Base-by-base conservation (phyloP, 805 yeast genomes). In the Monosporozyma unispora region DNA sequence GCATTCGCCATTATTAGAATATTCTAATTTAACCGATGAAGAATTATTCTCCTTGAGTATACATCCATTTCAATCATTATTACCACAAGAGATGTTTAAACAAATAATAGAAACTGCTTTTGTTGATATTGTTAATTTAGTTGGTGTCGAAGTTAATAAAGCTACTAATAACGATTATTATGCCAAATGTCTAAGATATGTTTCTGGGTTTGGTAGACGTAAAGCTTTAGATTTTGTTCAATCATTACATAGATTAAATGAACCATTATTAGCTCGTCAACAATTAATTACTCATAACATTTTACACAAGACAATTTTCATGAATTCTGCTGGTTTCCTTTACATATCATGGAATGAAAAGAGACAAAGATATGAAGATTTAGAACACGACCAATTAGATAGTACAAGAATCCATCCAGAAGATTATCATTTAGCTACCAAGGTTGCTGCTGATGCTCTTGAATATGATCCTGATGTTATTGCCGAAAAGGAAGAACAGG, bases 321-420 rank as follows among this genome's bases (percentile, higher is more conserved):
- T 90, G 72, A 93, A 93, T 66, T 87, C 96, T 66, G 86, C 97
- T 0, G 84, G 95, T 21, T 93, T 93, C 71, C 70, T 93, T 61
- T 81, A 81, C 59, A 84, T 93, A 51, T 93, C 81, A 48, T 75
- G 81, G 55, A 72, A 80, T 43, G 73, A 82, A 55, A 57, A 74
- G 58, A 58, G 75, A 65, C 61, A 64, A 47, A 59, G 58, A 40
- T 62, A 66, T 51, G 75, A 70, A 52, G 74, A 81, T 51, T 70
- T 79, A n/a, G 80, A 82, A 25, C 77, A 84, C 33, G 97, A 91
- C 60, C 73, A 84, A 41, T 75, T 93, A 57, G 99, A 93, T 66
- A 90, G 93, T 46, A 93, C 99, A 0, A 79, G 99, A 70, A 89
- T 93, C 44, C 99, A 93, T 60, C 98, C 98, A 7, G 98, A 93